A percentile compares a stretch with the other conserved stretches of the same genome.
phyloP scores from a whole-genome alignment of 192 early-diverging fungal genomes.

The Endogone sp. region DNA sequence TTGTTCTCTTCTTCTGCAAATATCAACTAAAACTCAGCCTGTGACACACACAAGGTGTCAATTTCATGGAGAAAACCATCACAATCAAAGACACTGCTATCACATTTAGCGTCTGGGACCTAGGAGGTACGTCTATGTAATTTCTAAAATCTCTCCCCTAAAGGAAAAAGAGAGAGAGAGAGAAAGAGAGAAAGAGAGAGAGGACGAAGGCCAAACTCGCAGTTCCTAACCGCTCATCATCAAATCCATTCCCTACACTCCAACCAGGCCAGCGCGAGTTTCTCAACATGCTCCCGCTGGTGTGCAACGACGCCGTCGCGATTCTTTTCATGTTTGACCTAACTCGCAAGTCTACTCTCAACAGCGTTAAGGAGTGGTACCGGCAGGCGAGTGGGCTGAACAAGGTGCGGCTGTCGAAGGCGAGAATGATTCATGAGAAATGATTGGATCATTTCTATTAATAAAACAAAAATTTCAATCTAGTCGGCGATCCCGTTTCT shows the following conservation, averaged over 20 bases:
- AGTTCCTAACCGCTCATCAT: neutral
- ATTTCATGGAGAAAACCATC: constrained; percentile 97
- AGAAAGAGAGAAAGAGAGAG: constrained; percentile 15
- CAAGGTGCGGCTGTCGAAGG: constrained; percentile 48
- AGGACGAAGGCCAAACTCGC: constrained; percentile 7
- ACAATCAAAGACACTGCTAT: constrained; percentile 86
- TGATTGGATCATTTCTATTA: neutral
- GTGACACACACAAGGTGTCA: constrained; percentile 63
- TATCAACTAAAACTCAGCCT: constrained; percentile 11
- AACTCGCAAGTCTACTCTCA: constrained; percentile 85
- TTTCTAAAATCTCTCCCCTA: neutral
- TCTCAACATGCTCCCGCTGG: constrained; percentile 95
- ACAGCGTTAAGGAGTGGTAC: constrained; percentile 96
- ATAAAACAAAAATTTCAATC: too few relatives aligned
- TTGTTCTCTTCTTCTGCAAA: neutral
- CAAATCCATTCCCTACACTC: neutral
- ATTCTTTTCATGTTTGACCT: constrained; percentile 97
- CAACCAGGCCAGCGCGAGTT: constrained; percentile 87
- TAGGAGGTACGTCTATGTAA: constrained; percentile 64
- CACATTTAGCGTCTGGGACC: constrained; percentile 97
- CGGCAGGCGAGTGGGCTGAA: constrained; percentile 94
- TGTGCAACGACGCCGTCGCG: constrained; percentile 93
- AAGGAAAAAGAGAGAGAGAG: too few relatives aligned
- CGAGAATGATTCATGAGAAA: neutral
- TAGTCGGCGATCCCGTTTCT: constrained; percentile 91